These are phyloP conservation scores for Apiospora arundinis DNA, from an alignment of 2,329 filamentous ascomycete species.

Conservation along the genomic window DNA sequence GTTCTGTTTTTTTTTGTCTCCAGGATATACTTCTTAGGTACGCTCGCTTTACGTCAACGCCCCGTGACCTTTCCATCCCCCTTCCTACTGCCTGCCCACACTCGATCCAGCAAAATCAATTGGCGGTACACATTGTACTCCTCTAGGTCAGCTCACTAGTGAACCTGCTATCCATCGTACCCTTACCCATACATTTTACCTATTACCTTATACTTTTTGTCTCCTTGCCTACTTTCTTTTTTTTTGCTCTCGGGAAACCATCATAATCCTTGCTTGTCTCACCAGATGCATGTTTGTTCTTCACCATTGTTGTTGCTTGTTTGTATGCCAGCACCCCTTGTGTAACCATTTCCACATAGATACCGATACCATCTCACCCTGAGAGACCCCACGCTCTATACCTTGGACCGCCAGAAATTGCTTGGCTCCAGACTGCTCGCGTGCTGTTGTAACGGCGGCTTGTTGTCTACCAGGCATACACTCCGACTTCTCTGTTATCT, in stretches of 20 bases:
- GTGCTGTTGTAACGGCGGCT: not conserved
- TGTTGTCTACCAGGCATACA: not conserved
- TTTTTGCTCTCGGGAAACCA: not conserved
- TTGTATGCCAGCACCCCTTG: slow-evolving; percentile 21
- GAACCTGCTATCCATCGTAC: slow-evolving; percentile 12
- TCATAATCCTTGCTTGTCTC: slow-evolving; percentile 22
- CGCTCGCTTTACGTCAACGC: slow-evolving; percentile 15
- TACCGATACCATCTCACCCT: not conserved
- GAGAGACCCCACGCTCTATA: slow-evolving; percentile 7
- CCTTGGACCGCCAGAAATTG: not conserved
- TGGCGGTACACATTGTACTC: slow-evolving; percentile 3
- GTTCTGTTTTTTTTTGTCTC: not conserved
- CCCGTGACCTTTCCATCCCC: not conserved
- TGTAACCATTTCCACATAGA: slow-evolving; percentile 14
- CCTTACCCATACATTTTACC: slow-evolving; percentile 1
- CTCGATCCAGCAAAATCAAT: not conserved
- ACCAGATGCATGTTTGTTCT: slow-evolving; percentile 17
- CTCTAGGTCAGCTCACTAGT: slow-evolving; percentile 11
- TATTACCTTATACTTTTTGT: slow-evolving; percentile 2
- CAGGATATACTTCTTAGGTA: slow-evolving; percentile 10
- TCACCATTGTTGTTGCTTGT: slow-evolving; percentile 18
- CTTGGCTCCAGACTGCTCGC: slow-evolving; percentile 8
- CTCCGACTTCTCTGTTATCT: not conserved
- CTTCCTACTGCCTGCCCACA: not conserved
- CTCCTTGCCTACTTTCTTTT: slow-evolving; percentile 12